These are phyloP conservation scores for Eimeria maxima DNA, from an alignment of 169 alveolate species.

Conservation along the genomic window DNA sequence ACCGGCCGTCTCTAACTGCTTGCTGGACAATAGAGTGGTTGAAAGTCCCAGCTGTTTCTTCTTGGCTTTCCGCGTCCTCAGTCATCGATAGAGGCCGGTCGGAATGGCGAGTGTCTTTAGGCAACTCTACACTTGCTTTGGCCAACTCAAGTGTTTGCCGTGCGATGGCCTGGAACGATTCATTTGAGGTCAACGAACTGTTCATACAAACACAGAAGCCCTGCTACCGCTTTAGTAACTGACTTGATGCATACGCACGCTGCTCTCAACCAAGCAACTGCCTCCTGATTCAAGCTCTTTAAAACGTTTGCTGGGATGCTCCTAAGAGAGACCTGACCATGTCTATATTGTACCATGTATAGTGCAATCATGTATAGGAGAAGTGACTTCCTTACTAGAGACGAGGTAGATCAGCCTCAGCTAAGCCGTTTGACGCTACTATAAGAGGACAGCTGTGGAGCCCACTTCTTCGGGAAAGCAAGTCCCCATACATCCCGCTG, in stretches of 20 bases:
- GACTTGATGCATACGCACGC: too few relatives aligned
- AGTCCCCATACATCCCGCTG: conserved; percentile 25
- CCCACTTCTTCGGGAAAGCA: background rate
- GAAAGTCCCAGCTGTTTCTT: background rate
- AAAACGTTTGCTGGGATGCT: too few relatives aligned
- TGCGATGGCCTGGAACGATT: conserved; percentile 63
- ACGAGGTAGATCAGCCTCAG: conserved; percentile 61
- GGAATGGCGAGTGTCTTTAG: background rate
- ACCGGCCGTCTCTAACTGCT: conserved; percentile 4
- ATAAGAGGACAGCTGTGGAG: conserved; percentile 2
- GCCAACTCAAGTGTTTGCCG: conserved; percentile 35
- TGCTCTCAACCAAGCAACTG: too few relatives aligned
- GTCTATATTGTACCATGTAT: too few relatives aligned
- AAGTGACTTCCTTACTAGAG: conserved; percentile 21
- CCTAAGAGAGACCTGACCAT: too few relatives aligned
- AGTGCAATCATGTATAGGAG: background rate
- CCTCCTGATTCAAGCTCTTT: too few relatives aligned
- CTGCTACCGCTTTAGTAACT: background rate
- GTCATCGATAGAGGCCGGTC: background rate
- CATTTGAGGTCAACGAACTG: conserved; percentile 57
- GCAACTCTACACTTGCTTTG: background rate
- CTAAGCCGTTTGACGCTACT: conserved; percentile 46
- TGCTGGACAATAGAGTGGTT: conserved; percentile 13
- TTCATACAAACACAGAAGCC: background rate
- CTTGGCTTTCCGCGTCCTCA: background rate